Percentiles rank a stretch among this genome's conserved stretches.
Conservation (phyloP, 495 filamentous ascomycete genomes). For the Aspergillus avenaceus region DNA sequence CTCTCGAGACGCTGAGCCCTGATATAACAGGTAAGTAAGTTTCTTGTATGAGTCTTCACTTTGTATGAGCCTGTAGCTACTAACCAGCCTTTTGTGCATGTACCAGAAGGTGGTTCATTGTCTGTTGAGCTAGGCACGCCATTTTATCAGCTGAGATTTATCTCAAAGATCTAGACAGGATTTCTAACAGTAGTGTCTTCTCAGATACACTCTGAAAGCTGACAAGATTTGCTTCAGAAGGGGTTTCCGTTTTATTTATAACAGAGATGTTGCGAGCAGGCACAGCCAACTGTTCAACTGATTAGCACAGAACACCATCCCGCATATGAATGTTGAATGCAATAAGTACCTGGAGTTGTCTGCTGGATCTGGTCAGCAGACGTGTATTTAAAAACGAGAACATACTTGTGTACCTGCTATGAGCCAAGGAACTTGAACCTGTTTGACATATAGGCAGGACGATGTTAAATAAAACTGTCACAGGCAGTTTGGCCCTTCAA, state of each 20-base stretch:
- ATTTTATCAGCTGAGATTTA: neutral
- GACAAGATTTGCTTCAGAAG: neutral
- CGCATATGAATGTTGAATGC: neutral
- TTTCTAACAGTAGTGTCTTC: neutral
- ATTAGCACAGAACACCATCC: neutral
- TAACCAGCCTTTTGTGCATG: constrained; percentile 10
- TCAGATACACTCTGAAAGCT: neutral
- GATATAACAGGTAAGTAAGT: constrained; percentile 9
- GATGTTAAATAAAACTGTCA: neutral
- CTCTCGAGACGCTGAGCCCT: constrained; percentile 38
- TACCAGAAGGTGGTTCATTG: neutral
- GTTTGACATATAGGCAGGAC: neutral
- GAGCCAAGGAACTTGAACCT: neutral
- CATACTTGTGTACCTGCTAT: neutral
- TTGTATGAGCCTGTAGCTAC: neutral
- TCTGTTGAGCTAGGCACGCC: neutral
- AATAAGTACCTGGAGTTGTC: constrained; percentile 2
- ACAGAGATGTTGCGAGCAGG: neutral
- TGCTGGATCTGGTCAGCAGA: neutral
- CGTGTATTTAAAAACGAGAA: neutral
- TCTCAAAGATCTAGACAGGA: neutral
- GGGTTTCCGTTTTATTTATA: neutral
- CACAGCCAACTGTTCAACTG: neutral
- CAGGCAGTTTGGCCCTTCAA: no score
- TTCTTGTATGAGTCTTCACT: neutral